A percentile compares a stretch with the other conserved stretches of the same genome.
phyloP scores from a whole-genome alignment of 805 yeast species.

The Lachancea quebecensis region DNA sequence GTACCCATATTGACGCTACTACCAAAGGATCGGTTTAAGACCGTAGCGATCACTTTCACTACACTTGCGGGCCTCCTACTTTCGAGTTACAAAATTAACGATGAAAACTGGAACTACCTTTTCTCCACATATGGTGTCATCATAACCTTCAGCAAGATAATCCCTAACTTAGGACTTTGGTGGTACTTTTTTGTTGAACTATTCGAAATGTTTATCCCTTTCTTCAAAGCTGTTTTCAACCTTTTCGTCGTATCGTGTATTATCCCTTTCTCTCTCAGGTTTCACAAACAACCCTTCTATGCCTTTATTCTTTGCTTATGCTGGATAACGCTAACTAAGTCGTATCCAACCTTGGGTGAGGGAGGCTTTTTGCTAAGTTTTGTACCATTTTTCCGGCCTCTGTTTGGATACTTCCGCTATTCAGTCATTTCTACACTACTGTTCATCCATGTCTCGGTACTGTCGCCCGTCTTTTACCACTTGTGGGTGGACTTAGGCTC shows the following conservation, averaged over 20 bases:
- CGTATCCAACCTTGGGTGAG: constrained; percentile 85
- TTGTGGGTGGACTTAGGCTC: constrained; percentile 92
- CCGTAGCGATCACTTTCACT: constrained; percentile 6
- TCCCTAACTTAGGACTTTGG: constrained; percentile 94
- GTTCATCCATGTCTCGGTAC: constrained; percentile 49
- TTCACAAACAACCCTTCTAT: constrained; percentile 51
- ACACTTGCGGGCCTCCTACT: constrained; percentile 28
- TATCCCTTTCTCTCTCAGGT: constrained; percentile 68
- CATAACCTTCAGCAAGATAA: constrained; percentile 57
- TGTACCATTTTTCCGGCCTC: constrained; percentile 41
- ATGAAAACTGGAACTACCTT: constrained; percentile 41
- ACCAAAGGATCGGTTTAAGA: neutral
- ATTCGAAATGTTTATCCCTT: constrained; percentile 80
- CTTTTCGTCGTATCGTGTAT: constrained; percentile 59
- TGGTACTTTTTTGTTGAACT: constrained; percentile 97
- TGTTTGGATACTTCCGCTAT: constrained; percentile 41
- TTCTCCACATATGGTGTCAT: constrained; percentile 49
- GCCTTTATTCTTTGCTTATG: constrained; percentile 45
- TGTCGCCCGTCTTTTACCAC: constrained; percentile 86
- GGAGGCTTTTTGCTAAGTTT: constrained; percentile 49
- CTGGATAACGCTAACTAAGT: constrained; percentile 57
- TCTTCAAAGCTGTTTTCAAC: constrained; percentile 80
- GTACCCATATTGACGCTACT: constrained; percentile 42
- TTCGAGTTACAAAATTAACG: constrained; percentile 36
- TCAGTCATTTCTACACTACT: constrained; percentile 45